Evolutionary conservation across 2,329 filamentous ascomycete genomes (phyloP).

Genomic region (Didymosphaeria variabile): DNA sequence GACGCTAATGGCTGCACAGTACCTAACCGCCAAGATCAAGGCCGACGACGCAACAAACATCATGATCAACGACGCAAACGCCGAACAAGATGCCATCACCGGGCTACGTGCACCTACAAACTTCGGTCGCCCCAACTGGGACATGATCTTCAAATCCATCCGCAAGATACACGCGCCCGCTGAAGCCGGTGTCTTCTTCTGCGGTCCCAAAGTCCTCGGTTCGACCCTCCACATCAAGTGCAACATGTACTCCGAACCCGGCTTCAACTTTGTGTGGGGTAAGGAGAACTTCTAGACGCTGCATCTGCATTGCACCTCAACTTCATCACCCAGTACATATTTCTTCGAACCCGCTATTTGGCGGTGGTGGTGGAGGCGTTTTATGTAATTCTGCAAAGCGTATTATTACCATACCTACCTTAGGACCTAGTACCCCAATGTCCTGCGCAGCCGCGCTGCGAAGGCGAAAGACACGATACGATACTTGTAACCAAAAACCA

Average conservation of each 20-base stretch:
- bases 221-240: slow-evolving; percentile 82
- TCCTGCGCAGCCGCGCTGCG: slow-evolving; percentile 8
- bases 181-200: slow-evolving; percentile 70
- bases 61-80: slow-evolving; percentile 90
- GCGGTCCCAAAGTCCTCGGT: slow-evolving; percentile 81
- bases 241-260: slow-evolving; percentile 87
- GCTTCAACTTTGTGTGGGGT: slow-evolving; percentile 73
- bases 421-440: slow-evolving; percentile 11
- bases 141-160: slow-evolving; percentile 87
- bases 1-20: slow-evolving; percentile 52
- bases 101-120: slow-evolving; percentile 83
- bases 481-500: slow-evolving; percentile 9
- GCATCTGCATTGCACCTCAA: neutral
- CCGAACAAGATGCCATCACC: slow-evolving; percentile 84
- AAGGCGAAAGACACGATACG: slow-evolving; percentile 7
- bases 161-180: slow-evolving; percentile 69
- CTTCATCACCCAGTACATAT: slow-evolving; percentile 27
- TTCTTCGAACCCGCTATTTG: slow-evolving; percentile 10
- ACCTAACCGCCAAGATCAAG: slow-evolving; percentile 87
- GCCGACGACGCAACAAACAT: slow-evolving; percentile 87
- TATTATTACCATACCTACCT: slow-evolving; percentile 11
- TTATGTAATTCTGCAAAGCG: slow-evolving; percentile 7
- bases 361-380: slow-evolving; percentile 17
- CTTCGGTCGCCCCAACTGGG: slow-evolving; percentile 88
- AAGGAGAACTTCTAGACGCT: slow-evolving; percentile 71